phyloP scores from a whole-genome alignment of 2,329 filamentous ascomycete genomes.

The Periconia digitata region DNA sequence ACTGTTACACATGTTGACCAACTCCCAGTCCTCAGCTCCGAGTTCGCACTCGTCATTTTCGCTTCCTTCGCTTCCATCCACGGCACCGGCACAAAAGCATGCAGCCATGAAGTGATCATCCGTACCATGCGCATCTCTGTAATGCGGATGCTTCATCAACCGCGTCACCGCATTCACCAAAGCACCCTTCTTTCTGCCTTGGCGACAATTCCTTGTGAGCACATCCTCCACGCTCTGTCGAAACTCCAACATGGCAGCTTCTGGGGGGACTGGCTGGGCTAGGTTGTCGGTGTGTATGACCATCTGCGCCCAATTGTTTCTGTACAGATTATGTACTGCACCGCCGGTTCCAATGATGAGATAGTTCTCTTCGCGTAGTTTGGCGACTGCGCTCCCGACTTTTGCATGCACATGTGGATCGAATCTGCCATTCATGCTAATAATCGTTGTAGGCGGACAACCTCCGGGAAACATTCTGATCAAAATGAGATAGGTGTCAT shows the following conservation, averaged over 20 bases:
- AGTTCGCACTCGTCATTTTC: constrained; percentile 24
- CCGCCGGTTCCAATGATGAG: constrained; percentile 63
- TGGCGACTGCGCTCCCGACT: constrained; percentile 59
- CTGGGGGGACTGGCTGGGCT: constrained; percentile 60
- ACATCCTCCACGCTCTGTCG: constrained; percentile 65
- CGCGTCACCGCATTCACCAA: constrained; percentile 59
- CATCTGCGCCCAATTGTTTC: constrained; percentile 68
- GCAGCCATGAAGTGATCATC: constrained; percentile 72
- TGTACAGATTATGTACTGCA: constrained; percentile 70
- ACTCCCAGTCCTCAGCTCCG: constrained; percentile 36
- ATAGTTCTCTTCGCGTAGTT: constrained; percentile 57
- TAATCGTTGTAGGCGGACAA: constrained; percentile 67
- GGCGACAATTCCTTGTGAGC: constrained; percentile 50
- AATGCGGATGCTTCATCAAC: constrained; percentile 69
- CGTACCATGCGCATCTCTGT: constrained; percentile 67
- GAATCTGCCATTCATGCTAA: constrained; percentile 58
- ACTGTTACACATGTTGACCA: constrained; percentile 39
- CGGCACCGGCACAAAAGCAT: constrained; percentile 62
- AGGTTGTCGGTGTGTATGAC: constrained; percentile 65
- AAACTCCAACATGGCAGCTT: constrained; percentile 64
- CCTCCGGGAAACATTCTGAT: constrained; percentile 68
- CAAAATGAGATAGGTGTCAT: constrained; percentile 69
- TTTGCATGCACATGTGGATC: constrained; percentile 60
- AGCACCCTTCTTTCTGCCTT: constrained; percentile 49
- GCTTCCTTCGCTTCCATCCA: constrained; percentile 18